Conservation (phyloP, 1,139 yeast species). For the Protomyces gravidus region DNA sequence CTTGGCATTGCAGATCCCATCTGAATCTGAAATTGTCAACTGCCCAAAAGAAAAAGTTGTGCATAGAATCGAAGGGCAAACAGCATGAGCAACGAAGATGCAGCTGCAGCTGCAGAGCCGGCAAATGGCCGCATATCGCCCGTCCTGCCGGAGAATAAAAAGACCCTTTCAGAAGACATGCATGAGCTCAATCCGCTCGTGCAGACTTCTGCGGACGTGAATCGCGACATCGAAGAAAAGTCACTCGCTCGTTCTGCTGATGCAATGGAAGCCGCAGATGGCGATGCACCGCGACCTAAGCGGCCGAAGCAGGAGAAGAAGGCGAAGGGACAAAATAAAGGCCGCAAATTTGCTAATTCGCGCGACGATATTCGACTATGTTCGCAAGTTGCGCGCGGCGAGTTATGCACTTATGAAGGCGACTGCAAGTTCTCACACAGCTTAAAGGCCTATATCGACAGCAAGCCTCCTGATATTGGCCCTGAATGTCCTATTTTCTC, state of each 20-base stretch:
- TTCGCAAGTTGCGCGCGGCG: constrained; percentile 27
- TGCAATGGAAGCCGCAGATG: background rate
- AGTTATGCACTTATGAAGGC: constrained; percentile 18
- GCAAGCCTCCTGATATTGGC: constrained; percentile 66
- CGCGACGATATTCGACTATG: constrained; percentile 28
- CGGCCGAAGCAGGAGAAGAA: constrained; percentile 12
- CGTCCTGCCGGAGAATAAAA: background rate
- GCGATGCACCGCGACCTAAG: background rate
- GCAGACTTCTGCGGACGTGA: constrained; percentile 6
- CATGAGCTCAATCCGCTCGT: constrained; percentile 4
- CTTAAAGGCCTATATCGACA: constrained; percentile 55
- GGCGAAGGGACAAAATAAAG: constrained; percentile 31
- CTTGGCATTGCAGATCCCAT: too few species aligned
- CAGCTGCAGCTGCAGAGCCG: too few species aligned
- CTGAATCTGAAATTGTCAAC: too few species aligned
- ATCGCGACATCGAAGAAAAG: constrained; percentile 1
- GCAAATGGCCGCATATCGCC: too few species aligned
- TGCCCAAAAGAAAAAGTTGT: too few species aligned
- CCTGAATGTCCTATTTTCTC: constrained; percentile 79
- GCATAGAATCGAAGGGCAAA: too few species aligned
- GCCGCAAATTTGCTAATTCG: constrained; percentile 22
- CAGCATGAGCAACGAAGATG: too few species aligned
- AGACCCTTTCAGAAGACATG: constrained; percentile 10
- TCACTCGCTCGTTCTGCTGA: constrained; percentile 1
- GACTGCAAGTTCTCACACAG: constrained; percentile 74